Evolutionary conservation across 306 rosid species (phyloP).

Genomic region (Rubus parviflorus): DNA sequence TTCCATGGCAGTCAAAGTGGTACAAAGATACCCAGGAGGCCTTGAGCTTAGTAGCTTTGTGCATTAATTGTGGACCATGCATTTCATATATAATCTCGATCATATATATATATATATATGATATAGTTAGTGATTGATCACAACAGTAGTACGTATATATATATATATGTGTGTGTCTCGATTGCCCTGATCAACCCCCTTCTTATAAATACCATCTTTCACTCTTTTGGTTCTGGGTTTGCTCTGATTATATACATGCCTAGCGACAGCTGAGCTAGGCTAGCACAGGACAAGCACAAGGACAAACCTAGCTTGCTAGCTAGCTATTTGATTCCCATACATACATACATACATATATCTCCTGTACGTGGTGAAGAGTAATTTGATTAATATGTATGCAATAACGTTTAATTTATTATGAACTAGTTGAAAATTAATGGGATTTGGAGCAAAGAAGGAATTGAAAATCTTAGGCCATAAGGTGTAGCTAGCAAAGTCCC

Average conservation of each 20-base stretch:
- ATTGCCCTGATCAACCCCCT: slow-evolving; percentile 8
- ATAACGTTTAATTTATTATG: background rate
- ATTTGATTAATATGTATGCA: background rate
- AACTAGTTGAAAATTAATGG: background rate
- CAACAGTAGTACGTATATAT: slow-evolving; percentile 1
- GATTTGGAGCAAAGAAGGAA: background rate
- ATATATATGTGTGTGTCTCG: slow-evolving; percentile 34
- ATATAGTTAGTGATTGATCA: background rate
- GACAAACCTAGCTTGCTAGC: background rate
- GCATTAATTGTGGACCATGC: slow-evolving; percentile 43
- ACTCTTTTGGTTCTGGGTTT: slow-evolving; percentile 37
- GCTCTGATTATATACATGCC: slow-evolving; percentile 24
- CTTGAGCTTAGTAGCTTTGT: background rate
- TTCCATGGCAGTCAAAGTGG: slow-evolving; percentile 58
- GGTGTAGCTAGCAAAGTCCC: slow-evolving; percentile 12
- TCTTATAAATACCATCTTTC: background rate
- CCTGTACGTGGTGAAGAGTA: background rate
- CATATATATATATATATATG: background rate
- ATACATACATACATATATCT: background rate
- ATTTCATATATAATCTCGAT: slow-evolving; percentile 1
- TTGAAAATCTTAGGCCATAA: slow-evolving; percentile 25
- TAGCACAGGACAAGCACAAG: slow-evolving; percentile 3
- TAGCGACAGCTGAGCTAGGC: slow-evolving; percentile 19
- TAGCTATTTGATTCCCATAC: slow-evolving; percentile 11
- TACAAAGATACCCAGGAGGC: slow-evolving; percentile 28